A percentile compares a stretch with the other conserved stretches of the same genome.
These are phyloP conservation scores for Cladosporium sp. DNA, from an alignment of 2,329 filamentous ascomycete genomes.

Conservation along the genomic window DNA sequence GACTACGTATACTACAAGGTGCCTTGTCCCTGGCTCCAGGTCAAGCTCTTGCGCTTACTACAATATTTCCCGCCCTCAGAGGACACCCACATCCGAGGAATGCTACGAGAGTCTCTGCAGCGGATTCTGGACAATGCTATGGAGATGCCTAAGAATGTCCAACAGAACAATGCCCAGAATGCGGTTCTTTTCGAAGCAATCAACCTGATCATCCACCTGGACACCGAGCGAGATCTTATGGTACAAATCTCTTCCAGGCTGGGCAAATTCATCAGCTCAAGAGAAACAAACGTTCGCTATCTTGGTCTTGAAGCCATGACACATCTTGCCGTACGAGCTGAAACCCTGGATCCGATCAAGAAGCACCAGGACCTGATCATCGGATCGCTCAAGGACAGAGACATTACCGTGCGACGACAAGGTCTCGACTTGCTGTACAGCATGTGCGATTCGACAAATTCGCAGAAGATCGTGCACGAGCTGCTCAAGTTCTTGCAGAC, in stretches of 20 bases:
- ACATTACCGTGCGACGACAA: slow-evolving; percentile 95
- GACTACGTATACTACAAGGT: slow-evolving; percentile 99
- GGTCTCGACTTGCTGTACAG: slow-evolving; percentile 96
- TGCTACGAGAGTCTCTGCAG: slow-evolving; percentile 89
- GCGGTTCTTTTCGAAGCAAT: slow-evolving; percentile 98
- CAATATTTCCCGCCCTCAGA: slow-evolving; percentile 98
- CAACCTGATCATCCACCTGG: slow-evolving; percentile 95
- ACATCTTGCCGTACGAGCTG: slow-evolving; percentile 88
- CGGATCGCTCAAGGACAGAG: slow-evolving; percentile 87
- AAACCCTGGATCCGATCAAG: slow-evolving; percentile 95
- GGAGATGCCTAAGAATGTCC: slow-evolving; percentile 95
- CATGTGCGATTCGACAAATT: slow-evolving; percentile 98
- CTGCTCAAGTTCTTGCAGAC: slow-evolving; percentile 92
- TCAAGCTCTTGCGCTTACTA: slow-evolving; percentile 86
- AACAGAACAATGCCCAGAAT: slow-evolving; percentile 99
- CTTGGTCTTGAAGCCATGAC: slow-evolving; percentile 97
- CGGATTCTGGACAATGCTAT: slow-evolving; percentile 88
- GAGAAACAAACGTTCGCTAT: slow-evolving; percentile 96
- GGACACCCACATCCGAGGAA: slow-evolving; percentile 84
- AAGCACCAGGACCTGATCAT: slow-evolving; percentile 97
- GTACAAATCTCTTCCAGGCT: slow-evolving; percentile 89
- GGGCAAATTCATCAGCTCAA: slow-evolving; percentile 93
- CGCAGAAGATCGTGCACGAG: slow-evolving; percentile 88
- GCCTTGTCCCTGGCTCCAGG: slow-evolving; percentile 97
- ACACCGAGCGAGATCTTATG: slow-evolving; percentile 93